Evolutionary conservation across 495 filamentous ascomycete species (phyloP), one percentile per base, ranked within the genome.

Genomic region (Aspergillus sclerotiicarbonarius): DNA sequence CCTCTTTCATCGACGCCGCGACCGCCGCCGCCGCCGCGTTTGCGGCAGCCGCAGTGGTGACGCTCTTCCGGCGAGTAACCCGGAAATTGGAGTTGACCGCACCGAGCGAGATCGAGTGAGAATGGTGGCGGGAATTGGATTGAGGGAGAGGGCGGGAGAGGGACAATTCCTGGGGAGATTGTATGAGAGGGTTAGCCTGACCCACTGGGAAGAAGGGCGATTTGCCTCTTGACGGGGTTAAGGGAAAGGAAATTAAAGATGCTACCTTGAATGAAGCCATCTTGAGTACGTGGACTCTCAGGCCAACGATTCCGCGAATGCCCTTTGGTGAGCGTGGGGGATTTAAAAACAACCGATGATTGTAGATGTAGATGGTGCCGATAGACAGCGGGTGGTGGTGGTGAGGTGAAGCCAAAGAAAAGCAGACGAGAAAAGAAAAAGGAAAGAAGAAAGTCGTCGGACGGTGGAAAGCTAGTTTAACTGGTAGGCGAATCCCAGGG

Each of bases 11-110:
- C 3, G 91, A 88, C 31, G 88, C 89, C 32, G 89, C 86, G 56
- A 90, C 78, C 18, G 90, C 90, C 16, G 90, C 90, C 18, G 84
- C 88, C 15, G 87, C 84, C 71, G 87, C 84, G 72, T 90, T 94
- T 67, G 84, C 82, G 30, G 83, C 81, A 29, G 86, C 84, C 32
- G 83, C 87, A 52, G 89, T 90, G 61, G 92, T 86, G 74, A 86
- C 91, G 74, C 92, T 96, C 84, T 98, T 98, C 56, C 94, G 83
- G 60, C 94, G 90, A 58, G 90, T 92, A 59, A 98, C 84, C 53
- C 94, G 90, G 71, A 96, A 87, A 69, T 82, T 84, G 64, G 86
- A 70, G 74, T 91, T 93, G 74, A 91, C 81, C 37, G 90, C 84
- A 64, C 90, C 87, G 59, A 90, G 75, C 43, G 91, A 90, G 53